Evolutionary conservation across 2,329 filamentous ascomycete species (phyloP), one percentile per base, ranked within the genome.

Genomic region (Trichoderma sp.): DNA sequence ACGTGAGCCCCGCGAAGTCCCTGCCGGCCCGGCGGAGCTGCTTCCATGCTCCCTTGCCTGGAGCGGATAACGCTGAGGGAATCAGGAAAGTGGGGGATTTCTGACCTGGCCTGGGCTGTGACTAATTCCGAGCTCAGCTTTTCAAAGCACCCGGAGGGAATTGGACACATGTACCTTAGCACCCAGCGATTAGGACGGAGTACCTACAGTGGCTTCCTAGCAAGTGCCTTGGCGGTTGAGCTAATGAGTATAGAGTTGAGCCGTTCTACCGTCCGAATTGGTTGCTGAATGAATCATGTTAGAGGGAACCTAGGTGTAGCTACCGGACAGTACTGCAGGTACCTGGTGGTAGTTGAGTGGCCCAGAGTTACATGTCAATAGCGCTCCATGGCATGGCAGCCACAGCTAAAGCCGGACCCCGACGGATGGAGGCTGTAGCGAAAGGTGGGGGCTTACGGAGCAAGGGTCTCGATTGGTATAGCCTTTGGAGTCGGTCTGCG

Each of bases 1-100:
- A 59, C 57, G 57, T 59, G 57, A 59, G 57, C 57, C 30, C 17
- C 36, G 39, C 28, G 4, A 55, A 61, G 55, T 68, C 32, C 55
- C 66, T 68, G 66, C 66, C 43, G 36, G 32, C n/a, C 65, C 55
- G 65, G 36, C 55, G 53, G 65, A 68, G 65, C 65, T 68, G 32
- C 50, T 57, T 57, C 64, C 64, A 20, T 20, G 43, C 11, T n/a
- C 43, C 64, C 26, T 32, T 26, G 15, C 63, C 36, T 30, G 36
- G 15, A 32, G 20, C 65, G 65, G 36, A 61, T 17, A 34, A 26
- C 28, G n/a, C 30, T 32, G 53, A 59, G 39, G 67, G 39, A 61
- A 69, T 53, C 39, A 62, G 67, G 57, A 61, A 69, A 62, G 67
- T 69, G 67, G 67, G 67, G 58, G 20, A 20, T 26, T 23, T 36